Base-by-base conservation (phyloP, 768 basidiomycete species). In the Mycena galericulata region DNA sequence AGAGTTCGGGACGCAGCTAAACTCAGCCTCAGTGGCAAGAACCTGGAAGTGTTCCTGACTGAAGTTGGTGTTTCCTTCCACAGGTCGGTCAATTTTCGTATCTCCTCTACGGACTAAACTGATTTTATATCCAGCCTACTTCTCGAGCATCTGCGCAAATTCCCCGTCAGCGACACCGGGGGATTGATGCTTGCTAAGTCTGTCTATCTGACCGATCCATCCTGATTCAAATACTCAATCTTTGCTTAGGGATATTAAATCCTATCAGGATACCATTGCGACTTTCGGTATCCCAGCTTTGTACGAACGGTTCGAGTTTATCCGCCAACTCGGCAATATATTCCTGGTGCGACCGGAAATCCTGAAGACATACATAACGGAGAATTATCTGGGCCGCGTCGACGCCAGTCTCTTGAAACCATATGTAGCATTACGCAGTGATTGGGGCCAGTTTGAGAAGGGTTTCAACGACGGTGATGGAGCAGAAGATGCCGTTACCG, bases 131-230 rank as follows among this genome's bases (percentile, higher is more conserved):
- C 10, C 53, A 98, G 97, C 65, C 85, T 97, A 15, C 86, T 99
- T 8, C 86, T 99, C 54, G 98, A 99, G 43, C 98, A 99, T 76
- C 85, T 98, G 62, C 92, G 93, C 75, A 98, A 95, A 80, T 99
- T 98, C 82, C 94, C 96, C 3, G 96, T 99, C 59, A 98, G 92
- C 72, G 96, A 97, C 1, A 96, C 96, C 1, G 98, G 98, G 45
- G 98, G 97, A 18, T 83, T 99, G 57, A 97, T 99, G 95, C 90
- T 99, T 43, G 97, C 98, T 26, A 99, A 99, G 96, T 97, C 71
- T 67, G 90, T 83, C 41, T 41, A 34, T 26, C 26, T 7, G 7
- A 3, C 27, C 29, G 14, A 18, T n/a, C 36, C n/a, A 6, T 40
- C 30, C 45, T 30, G 10, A 15, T 6, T 36, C 54, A n/a, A 22